Conservation (phyloP, 345 rosid genomes). For the Camelina neglecta region DNA sequence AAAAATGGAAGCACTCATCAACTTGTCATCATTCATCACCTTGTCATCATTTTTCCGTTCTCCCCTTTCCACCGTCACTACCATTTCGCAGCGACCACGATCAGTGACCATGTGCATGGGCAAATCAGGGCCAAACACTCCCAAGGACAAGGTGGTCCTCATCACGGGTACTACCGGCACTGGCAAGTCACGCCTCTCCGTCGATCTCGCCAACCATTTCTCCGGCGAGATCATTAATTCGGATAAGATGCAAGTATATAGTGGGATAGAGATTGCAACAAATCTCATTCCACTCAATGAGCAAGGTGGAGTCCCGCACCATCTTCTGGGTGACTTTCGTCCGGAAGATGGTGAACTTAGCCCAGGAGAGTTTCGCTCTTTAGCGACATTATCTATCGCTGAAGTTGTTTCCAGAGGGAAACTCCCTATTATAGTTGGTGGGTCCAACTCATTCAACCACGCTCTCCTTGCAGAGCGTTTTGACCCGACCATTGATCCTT, state of each 20-base stretch:
- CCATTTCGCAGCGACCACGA: neutral
- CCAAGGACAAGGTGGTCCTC: constrained; percentile 59
- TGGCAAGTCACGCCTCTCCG: constrained; percentile 70
- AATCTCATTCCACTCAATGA: constrained; percentile 64
- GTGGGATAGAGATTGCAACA: constrained; percentile 67
- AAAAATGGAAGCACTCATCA: neutral
- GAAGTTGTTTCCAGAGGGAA: constrained; percentile 46
- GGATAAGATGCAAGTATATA: constrained; percentile 69
- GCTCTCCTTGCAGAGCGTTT: constrained; percentile 55
- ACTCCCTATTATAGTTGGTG: constrained; percentile 73
- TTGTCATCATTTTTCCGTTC: neutral
- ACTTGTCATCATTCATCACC: neutral
- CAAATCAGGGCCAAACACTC: neutral
- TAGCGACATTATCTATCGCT: constrained; percentile 49
- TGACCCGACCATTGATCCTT: constrained; percentile 47
- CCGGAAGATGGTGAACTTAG: constrained; percentile 57
- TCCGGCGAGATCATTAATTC: constrained; percentile 71
- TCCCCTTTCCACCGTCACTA: neutral
- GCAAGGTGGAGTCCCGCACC: constrained; percentile 65
- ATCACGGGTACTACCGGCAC: constrained; percentile 73
- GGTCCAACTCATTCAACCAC: constrained; percentile 73
- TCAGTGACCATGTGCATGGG: constrained; percentile 7
- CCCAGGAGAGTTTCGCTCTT: constrained; percentile 47
- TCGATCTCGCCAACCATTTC: constrained; percentile 64
- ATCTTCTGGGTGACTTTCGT: constrained; percentile 54